Base-by-base conservation (phyloP, 768 basidiomycete species). In the Russula vinacea region DNA sequence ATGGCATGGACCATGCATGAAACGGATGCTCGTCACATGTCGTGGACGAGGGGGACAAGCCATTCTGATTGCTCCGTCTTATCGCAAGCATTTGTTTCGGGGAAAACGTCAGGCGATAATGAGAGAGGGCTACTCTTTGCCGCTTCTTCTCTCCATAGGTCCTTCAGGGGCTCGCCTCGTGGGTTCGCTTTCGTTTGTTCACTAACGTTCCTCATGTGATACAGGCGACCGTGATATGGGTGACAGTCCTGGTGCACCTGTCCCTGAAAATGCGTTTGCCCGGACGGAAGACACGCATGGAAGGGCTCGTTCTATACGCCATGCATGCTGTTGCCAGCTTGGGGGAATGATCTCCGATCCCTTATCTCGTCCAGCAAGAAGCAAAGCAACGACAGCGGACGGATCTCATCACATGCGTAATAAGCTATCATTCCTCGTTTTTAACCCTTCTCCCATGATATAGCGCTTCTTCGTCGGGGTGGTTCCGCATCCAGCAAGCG, bases 91-190 rank as follows among this genome's bases (percentile, higher is more conserved):
- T 44, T 29, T 16, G 44, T 1, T 33, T 33, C 11, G 13, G 44
- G n/a, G 14, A 32, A 57, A 22, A 29, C 56, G 16, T 44, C 29
- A 42, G 35, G 42, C 26, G n/a, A 57, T 35, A 58, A 22, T 58
- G n/a, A 47, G 47, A 33, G 29, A 10, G 35, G 40, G 56, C 56
- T 16, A 11, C 13, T 11, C 40, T 57, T 57, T 11, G 19, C 33
- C 33, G 29, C 19, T 44, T n/a, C 56, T 54, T 22, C 17, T 60
- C 29, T 40, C 50, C 29, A 33, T 60, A 7, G 40, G 24, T 45
- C 26, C 35, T 13, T 26, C 24, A 37, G 33, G 35, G 35, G 13
- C 10, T 16, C 26, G 44, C 19, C 44, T 47, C 33, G 24, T 33
- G 13, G n/a, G n/a, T n/a, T n/a, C n/a, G n/a, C n/a, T n/a, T n/a